Conservation (phyloP, 1,139 yeast species). For the Geotrichum armillariae region DNA sequence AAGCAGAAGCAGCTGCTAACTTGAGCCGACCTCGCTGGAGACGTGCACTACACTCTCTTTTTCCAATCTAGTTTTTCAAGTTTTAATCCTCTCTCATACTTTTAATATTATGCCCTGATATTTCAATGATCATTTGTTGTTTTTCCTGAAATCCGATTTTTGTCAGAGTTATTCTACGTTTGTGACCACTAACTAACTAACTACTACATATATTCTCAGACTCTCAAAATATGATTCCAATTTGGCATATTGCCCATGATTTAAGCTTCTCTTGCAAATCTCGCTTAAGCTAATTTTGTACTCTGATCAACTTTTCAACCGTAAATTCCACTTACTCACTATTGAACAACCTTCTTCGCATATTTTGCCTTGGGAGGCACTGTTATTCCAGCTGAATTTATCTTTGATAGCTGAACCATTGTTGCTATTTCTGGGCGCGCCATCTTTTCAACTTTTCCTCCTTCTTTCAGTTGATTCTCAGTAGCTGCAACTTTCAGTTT, state of each 20-base stretch:
- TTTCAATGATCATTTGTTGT: not conserved
- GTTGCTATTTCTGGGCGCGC: not conserved
- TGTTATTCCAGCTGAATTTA: not conserved
- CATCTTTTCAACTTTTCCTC: no score
- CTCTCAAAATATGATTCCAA: no score
- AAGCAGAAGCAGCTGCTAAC: constrained; percentile 1
- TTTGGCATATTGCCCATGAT: no score
- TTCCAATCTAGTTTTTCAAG: not conserved
- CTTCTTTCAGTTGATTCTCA: not conserved
- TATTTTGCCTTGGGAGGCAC: not conserved
- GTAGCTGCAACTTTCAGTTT: constrained; percentile 1
- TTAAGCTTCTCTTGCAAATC: no score
- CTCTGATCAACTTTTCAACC: no score
- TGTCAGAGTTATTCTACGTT: not conserved
- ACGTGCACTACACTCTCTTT: not conserved
- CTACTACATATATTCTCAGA: not conserved
- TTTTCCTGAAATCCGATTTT: not conserved
- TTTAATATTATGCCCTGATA: not conserved
- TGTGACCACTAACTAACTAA: not conserved
- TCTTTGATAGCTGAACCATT: not conserved
- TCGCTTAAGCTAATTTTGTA: no score
- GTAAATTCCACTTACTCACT: not conserved
- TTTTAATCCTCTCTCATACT: not conserved
- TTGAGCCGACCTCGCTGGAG: constrained; percentile 1
- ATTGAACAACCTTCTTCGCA: not conserved